These are phyloP conservation scores for Aureobasidium mangrovei DNA, from an alignment of 2,329 filamentous ascomycete species.

Conservation along the genomic window DNA sequence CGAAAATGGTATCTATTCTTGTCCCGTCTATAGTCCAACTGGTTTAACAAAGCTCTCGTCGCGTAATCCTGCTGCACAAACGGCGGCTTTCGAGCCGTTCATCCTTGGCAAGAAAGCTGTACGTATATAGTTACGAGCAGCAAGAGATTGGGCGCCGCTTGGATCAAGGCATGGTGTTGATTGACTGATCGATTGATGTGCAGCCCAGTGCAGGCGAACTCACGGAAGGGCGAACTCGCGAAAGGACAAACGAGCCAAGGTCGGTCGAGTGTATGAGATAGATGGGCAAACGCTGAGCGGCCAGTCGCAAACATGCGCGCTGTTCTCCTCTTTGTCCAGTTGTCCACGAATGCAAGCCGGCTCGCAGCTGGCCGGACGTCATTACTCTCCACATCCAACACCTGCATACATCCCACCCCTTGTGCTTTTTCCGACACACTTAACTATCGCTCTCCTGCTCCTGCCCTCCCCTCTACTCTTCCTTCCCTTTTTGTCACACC, in stretches of 20 bases:
- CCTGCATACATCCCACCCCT: constrained; percentile 13
- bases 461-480: constrained; percentile 9
- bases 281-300: neutral
- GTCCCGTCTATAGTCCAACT: neutral
- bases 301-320: constrained; percentile 1
- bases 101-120: neutral
- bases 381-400: constrained; percentile 13
- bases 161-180: neutral
- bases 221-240: neutral
- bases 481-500: constrained; percentile 14
- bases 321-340: constrained; percentile 5
- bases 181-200: constrained; percentile 6
- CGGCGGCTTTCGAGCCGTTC: constrained; percentile 4
- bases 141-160: neutral
- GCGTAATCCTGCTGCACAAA: constrained; percentile 11
- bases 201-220: neutral
- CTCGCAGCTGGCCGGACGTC: neutral
- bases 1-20: neutral
- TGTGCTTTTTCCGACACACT: constrained; percentile 7
- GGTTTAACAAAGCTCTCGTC: constrained; percentile 12
- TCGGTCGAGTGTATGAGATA: constrained; percentile 1
- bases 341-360: constrained; percentile 14
- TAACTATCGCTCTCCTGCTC: neutral
- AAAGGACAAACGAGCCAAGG: neutral
- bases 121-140: neutral